phyloP scores from a whole-genome alignment of 1,284 basidiomycete genomes.

The Boletellus deceptivus region DNA sequence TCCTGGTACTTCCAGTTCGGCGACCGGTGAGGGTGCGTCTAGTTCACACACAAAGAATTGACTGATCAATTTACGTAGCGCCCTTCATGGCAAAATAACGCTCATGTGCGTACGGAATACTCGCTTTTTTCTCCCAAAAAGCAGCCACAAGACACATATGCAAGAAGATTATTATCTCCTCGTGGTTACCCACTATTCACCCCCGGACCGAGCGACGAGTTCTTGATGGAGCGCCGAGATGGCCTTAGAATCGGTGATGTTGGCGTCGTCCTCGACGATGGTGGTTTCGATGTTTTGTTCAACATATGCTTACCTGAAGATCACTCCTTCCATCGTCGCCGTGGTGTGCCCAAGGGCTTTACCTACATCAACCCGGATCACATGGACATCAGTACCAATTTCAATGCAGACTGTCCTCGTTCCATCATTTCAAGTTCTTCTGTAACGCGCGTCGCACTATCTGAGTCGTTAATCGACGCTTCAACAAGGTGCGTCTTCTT shows the following conservation, averaged over 20 bases:
- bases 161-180: conserved; percentile 23
- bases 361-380: background rate
- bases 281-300: conserved; percentile 30
- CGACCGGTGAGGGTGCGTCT: background rate
- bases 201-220: conserved; percentile 23
- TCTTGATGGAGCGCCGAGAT: conserved; percentile 15
- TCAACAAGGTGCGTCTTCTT: background rate
- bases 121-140: no score
- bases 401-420: background rate
- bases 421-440: conserved; percentile 3
- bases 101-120: no score
- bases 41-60: background rate
- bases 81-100: background rate
- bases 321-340: conserved; percentile 12
- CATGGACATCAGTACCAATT: conserved; percentile 7
- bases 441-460: background rate
- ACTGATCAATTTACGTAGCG: background rate
- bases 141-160: conserved; percentile 9
- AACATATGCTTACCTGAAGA: conserved; percentile 23
- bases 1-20: no score
- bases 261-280: conserved; percentile 16
- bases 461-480: background rate
- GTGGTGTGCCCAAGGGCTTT: conserved; percentile 14
- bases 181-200: conserved; percentile 29
- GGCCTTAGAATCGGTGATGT: conserved; percentile 20